phyloP scores from a whole-genome alignment of 345 rosid genomes.

The Lepidium didymum region DNA sequence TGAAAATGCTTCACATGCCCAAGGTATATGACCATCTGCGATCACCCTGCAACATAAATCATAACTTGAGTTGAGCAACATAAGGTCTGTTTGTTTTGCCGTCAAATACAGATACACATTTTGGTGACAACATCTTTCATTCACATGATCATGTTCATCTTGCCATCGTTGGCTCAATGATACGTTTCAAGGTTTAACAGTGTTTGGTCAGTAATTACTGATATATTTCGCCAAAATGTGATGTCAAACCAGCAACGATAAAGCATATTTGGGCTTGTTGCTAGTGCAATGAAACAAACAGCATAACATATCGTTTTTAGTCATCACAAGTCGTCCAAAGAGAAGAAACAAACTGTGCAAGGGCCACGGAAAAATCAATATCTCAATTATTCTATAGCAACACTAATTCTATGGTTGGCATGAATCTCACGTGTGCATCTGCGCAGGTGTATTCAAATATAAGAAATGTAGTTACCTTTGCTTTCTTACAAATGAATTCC shows the following conservation, averaged over 20 bases:
- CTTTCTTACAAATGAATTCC: constrained; percentile 91
- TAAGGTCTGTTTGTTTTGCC: neutral
- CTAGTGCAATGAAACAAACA: too few species aligned
- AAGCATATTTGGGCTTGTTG: too few species aligned
- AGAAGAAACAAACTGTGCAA: neutral
- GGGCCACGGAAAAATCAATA: neutral
- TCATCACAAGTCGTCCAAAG: too few species aligned
- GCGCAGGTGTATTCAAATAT: neutral
- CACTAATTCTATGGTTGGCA: neutral
- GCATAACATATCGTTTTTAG: too few species aligned
- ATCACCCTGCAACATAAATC: constrained; percentile 47
- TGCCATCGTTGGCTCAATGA: too few species aligned
- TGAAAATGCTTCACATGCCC: constrained; percentile 95
- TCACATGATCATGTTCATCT: too few species aligned
- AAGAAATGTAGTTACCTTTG: constrained; percentile 46
- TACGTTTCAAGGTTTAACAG: too few species aligned
- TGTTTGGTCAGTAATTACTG: neutral
- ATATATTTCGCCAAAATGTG: neutral
- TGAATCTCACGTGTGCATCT: neutral
- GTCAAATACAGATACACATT: neutral
- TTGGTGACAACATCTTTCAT: neutral
- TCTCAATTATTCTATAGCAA: neutral
- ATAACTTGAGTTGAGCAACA: neutral
- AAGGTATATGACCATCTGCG: constrained; percentile 89
- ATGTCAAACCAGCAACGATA: too few species aligned